Conservation (phyloP, 75 land plant genomes). For the Adiantum capillusveneris region DNA sequence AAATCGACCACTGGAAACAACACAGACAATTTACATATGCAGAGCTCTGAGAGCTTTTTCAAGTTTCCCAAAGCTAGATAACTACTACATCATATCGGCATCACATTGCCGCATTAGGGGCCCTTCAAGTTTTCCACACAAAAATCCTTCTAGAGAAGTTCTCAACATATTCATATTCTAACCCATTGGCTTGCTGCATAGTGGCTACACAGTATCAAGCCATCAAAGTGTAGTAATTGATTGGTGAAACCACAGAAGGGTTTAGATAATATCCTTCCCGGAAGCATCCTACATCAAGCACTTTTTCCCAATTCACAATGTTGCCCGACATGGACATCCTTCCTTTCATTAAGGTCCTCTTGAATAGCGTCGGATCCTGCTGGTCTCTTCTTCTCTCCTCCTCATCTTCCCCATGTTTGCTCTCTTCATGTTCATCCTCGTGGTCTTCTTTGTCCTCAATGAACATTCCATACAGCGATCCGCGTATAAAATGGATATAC, state of each 20-base stretch:
- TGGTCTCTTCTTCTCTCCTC: background rate
- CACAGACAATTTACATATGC: no score
- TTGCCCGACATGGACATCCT: background rate
- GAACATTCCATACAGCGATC: background rate
- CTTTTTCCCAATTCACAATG: background rate
- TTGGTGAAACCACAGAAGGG: background rate
- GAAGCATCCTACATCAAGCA: background rate
- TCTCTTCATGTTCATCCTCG: background rate
- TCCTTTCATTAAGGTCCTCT: background rate
- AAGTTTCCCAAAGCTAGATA: no score
- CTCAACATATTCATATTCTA: no score
- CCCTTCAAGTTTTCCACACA: no score
- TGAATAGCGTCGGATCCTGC: background rate
- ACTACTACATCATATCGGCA: no score
- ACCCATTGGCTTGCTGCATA: no score
- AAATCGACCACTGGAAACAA: no score
- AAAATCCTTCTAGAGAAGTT: no score
- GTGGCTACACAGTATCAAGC: no score
- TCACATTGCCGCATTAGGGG: no score
- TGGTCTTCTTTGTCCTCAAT: background rate
- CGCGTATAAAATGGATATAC: background rate
- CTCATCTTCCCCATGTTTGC: background rate
- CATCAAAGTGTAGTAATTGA: background rate
- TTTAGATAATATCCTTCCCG: no score
- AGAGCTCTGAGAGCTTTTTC: no score